Conservation (phyloP, 129 eudicot genomes). For the Centrapalus pauciflorus region DNA sequence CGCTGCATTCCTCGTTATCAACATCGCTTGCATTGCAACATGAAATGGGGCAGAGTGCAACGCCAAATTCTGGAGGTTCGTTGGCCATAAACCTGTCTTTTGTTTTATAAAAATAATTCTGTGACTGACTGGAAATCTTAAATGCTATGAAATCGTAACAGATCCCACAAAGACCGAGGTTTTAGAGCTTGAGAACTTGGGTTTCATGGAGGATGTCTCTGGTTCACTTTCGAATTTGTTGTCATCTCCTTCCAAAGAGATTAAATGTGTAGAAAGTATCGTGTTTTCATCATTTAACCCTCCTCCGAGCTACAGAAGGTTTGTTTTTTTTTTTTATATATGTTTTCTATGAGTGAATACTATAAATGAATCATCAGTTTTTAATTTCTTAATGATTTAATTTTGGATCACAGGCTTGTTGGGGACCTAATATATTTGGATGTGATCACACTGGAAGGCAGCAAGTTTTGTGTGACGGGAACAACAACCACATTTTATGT, state of each 20-base stretch:
- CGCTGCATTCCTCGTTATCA: conserved; percentile 84
- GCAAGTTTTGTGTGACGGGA: conserved; percentile 84
- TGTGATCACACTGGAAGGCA: conserved; percentile 67
- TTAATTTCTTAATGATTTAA: not conserved
- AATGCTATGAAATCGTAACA: conserved; percentile 14
- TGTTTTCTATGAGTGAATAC: not conserved
- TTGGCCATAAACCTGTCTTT: not conserved
- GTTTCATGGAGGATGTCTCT: conserved; percentile 88
- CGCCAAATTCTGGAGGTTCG: conserved; percentile 70
- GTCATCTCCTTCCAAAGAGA: conserved; percentile 82
- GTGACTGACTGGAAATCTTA: conserved; percentile 1
- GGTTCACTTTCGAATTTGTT: conserved; percentile 67
- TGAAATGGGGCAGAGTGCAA: conserved; percentile 49
- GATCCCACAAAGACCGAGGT: conserved; percentile 66
- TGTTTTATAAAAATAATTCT: not conserved
- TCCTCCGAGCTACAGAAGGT: conserved; percentile 99
- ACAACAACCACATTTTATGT: conserved; percentile 80
- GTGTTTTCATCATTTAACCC: conserved; percentile 95
- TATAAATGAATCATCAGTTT: not conserved
- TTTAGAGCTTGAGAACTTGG: conserved; percentile 76
- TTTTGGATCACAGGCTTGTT: conserved; percentile 57
- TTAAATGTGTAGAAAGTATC: conserved; percentile 77
- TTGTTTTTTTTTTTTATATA: not conserved
- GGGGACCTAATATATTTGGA: conserved; percentile 96
- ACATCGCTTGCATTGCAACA: conserved; percentile 90